Evolutionary conservation across 805 yeast genomes (phyloP).

Genomic region (Komagataella kurtzmanii): DNA sequence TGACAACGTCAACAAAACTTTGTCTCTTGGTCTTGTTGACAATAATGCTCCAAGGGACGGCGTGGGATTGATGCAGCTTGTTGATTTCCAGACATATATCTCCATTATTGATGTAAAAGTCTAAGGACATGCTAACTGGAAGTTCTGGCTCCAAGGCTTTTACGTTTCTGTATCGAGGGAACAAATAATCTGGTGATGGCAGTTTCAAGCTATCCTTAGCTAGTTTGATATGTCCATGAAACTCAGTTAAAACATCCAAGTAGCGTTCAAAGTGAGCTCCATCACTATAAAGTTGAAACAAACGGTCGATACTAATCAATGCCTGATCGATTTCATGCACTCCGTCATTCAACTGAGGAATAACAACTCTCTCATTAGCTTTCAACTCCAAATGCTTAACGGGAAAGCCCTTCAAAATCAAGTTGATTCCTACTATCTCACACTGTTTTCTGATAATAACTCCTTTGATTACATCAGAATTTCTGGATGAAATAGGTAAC

Average conservation of each 20-base stretch:
- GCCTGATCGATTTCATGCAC: conserved; percentile 26
- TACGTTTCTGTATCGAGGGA: conserved; percentile 37
- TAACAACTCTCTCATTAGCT: conserved; percentile 21
- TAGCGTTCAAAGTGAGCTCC: background rate
- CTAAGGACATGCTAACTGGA: conserved; percentile 35
- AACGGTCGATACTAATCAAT: conserved; percentile 24
- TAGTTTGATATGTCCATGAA: conserved; percentile 9
- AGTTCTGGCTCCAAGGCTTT: conserved; percentile 28
- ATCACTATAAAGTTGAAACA: conserved; percentile 12
- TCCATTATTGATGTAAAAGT: conserved; percentile 44
- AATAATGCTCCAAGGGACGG: conserved; percentile 51
- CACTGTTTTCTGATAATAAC: conserved; percentile 41
- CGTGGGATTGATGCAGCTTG: conserved; percentile 31
- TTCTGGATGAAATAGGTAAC: conserved; percentile 41
- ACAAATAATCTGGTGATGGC: conserved; percentile 40
- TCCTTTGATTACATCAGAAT: conserved; percentile 48
- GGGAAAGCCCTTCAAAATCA: conserved; percentile 24
- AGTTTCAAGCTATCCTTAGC: conserved; percentile 27
- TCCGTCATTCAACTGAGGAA: conserved; percentile 26
- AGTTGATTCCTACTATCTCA: conserved; percentile 33
- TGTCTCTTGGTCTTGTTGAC: conserved; percentile 25
- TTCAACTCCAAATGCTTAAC: conserved; percentile 23
- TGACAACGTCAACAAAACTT: conserved; percentile 44
- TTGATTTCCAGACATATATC: conserved; percentile 51
- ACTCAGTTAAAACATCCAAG: background rate